Percentiles rank a stretch among this genome's conserved stretches.
These are phyloP conservation scores for Platismatia glauca DNA, from an alignment of 495 filamentous ascomycete genomes.

Conservation along the genomic window DNA sequence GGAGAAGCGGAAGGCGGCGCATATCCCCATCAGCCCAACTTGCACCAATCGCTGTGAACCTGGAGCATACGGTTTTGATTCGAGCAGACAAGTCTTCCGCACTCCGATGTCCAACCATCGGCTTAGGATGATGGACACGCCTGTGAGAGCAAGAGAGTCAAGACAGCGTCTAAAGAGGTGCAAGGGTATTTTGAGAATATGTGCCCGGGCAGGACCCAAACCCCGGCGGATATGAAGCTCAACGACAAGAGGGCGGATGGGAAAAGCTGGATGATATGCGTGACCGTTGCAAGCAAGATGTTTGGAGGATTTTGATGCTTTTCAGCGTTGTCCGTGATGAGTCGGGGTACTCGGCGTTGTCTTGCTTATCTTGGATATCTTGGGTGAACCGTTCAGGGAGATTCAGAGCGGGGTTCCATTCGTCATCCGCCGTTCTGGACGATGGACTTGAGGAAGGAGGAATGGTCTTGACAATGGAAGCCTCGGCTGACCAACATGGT, in stretches of 20 bases:
- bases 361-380: neutral
- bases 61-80: neutral
- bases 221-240: neutral
- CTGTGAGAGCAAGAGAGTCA: no score
- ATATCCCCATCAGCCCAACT: neutral
- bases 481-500: neutral
- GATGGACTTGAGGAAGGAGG: neutral
- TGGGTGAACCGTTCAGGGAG: no score
- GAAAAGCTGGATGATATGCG: neutral
- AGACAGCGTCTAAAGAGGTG: neutral
- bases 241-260: neutral
- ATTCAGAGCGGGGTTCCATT: neutral
- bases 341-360: neutral
- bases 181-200: neutral
- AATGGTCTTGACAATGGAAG: neutral
- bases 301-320: neutral
- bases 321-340: neutral
- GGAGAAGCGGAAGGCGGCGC: neutral
- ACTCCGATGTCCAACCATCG: no score
- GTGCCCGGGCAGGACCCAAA: neutral
- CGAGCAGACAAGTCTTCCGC: no score
- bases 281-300: neutral
- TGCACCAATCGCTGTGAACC: neutral
- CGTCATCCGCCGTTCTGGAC: neutral
- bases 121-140: neutral